Evolutionary conservation across 2,329 filamentous ascomycete species (phyloP), one percentile per base, ranked within the genome.

Genomic region (Simplicillium sp.): DNA sequence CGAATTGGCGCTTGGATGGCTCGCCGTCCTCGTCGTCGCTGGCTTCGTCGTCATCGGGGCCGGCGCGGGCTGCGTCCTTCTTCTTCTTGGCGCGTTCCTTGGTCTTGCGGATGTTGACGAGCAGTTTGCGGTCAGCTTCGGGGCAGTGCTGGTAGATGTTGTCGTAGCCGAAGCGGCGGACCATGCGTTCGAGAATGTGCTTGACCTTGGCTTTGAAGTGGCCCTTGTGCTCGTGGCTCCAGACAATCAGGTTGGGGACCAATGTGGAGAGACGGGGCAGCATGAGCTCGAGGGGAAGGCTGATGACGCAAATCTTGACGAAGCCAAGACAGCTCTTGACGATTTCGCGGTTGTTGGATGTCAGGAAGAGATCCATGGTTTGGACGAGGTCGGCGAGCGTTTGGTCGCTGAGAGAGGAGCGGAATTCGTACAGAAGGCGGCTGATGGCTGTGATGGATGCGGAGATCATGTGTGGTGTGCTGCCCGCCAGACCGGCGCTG

Each of bases 191-290:
- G 13, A 98, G 68, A 48, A 98, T 97, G 57, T 96, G 89, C 77
- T 96, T 97, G 51, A 98, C 89, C 70, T 97, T 98, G 38, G 86
- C 82, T 55, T 90, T 87, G 68, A 98, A 92, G 58, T 94, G 88
- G 11, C 88, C 88, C 68, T 97, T 97, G 70, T 98, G 94, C 64
- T 98, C 92, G 61, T 96, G 87, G 57, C 85, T 89, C 90, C 92
- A 98, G 34, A 89, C 80, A 71, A 97, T 87, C 15, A 97, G 71
- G 61, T 94, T 94, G 3, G 89, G 87, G 2, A 98, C 77, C 37
- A 98, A 72, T 0, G 80, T 79, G 28, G 73, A 67, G 29, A 98
- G 76, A 17, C 88, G 79, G 4, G 87, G 82, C 29, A 82, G 72
- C 68, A 98, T 82, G 47, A 94, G 71, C 6, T 84, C 78, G 33